Evolutionary conservation across 1,139 yeast species (phyloP), one percentile per base, ranked within the genome.

Genomic region (Suhomyces kunorum): DNA sequence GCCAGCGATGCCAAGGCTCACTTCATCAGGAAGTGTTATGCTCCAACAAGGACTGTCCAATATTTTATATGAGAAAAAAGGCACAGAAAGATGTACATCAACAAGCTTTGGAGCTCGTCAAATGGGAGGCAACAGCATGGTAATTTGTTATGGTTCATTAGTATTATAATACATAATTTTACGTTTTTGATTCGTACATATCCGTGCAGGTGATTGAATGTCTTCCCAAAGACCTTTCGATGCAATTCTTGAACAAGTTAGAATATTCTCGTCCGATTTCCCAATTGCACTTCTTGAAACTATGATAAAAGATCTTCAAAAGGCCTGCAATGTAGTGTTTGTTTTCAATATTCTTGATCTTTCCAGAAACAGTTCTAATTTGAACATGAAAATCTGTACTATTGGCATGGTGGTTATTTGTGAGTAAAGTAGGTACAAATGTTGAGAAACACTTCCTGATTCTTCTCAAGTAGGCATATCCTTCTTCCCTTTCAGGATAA

Each of bases 1-100:
- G 99, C 60, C 99, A 94, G 65, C 73, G 98, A 49, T 94, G 98
- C 61, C 98, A 94, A 55, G 98, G 98, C 0, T 87, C 95, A 16
- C 68, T 94, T 44, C 97, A 92, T 55, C 97, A 89, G 62, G 98
- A 92, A 54, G 98, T 94, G 6, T 70, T 92, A 29, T 94, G 99
- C 61, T 84, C 96, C 0, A 88, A 92, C 52, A 89, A 89, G 53
- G 98, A 92, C 63, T 94, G 99, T 65, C 97, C 98, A 1, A 92
- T 94, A 27, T 94, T 92, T 56, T 94, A 92, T 62, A 92, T 94
- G 98, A 76, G 99, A 56, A 90, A 84, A 61, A 90, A 92, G 60
- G 95, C 90, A 2, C 96, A 87, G 58, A 90, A 89, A 60, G 98
- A 90, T 59, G 79, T 87, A 8, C 70, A 73, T 42, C 78, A 77